Evolutionary conservation across 768 basidiomycete genomes (phyloP).

Genomic region (Trametes cingulata): DNA sequence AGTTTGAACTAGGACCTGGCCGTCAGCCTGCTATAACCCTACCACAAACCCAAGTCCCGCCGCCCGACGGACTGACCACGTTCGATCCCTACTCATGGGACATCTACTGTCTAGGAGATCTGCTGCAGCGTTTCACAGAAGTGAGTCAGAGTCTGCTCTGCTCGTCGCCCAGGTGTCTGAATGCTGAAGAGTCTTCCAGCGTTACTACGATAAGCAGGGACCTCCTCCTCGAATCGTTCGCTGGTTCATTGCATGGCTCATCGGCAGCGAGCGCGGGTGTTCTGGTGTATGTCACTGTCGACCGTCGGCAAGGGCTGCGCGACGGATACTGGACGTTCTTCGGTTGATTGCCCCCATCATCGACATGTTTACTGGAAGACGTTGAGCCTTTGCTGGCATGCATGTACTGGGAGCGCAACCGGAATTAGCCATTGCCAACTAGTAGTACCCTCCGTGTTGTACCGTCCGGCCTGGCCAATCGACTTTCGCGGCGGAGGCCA

Average conservation of each 20-base stretch:
- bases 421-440: too few species aligned
- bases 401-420: too few species aligned
- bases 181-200: too few species aligned
- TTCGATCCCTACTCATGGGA: too few species aligned
- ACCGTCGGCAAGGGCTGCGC: not conserved
- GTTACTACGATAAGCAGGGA: too few species aligned
- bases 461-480: too few species aligned
- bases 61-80: not conserved
- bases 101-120: not conserved
- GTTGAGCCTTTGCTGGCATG: too few species aligned
- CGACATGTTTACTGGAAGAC: not conserved
- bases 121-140: not conserved
- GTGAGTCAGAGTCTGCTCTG: too few species aligned
- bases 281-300: not conserved
- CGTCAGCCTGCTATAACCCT: not conserved
- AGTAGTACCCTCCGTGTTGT: too few species aligned
- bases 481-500: too few species aligned
- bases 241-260: not conserved
- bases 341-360: not conserved
- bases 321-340: not conserved
- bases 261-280: slow-evolving; percentile 1
- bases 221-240: not conserved
- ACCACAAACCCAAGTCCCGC: not conserved
- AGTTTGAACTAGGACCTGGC: not conserved
- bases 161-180: too few species aligned